Evolutionary conservation across 441 rosid genomes (phyloP).

Genomic region (Aquilaria agallochum): DNA sequence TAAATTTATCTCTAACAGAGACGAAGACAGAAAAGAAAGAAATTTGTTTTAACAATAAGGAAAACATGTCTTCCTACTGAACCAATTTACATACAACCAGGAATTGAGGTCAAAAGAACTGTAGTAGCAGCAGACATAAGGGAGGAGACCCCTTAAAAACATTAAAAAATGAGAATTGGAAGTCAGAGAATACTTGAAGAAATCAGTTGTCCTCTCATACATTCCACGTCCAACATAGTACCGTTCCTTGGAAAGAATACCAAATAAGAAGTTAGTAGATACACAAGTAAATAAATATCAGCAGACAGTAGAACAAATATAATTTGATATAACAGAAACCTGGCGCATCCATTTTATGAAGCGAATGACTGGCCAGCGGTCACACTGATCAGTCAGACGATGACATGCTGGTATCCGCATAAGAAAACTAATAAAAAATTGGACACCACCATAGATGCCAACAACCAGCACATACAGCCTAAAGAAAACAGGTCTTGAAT

Average conservation of each 20-base stretch:
- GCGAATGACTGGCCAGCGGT: slow-evolving; percentile 72
- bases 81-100: slow-evolving; percentile 1
- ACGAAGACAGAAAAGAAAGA: no score
- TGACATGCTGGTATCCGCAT: slow-evolving; percentile 95
- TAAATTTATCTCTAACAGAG: no score
- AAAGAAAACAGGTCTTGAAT: slow-evolving; percentile 44
- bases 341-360: slow-evolving; percentile 99
- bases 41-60: not conserved
- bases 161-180: slow-evolving; percentile 5
- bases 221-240: slow-evolving; percentile 97
- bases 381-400: slow-evolving; percentile 75
- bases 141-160: not conserved
- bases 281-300: not conserved
- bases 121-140: not conserved
- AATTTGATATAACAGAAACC: slow-evolving; percentile 41
- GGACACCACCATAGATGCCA: slow-evolving; percentile 84
- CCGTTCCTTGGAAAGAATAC: slow-evolving; percentile 59
- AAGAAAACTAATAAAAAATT: slow-evolving; percentile 76
- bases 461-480: slow-evolving; percentile 76
- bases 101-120: slow-evolving; percentile 2
- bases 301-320: slow-evolving; percentile 10
- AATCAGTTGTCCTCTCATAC: slow-evolving; percentile 92
- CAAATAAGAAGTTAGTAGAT: slow-evolving; percentile 8
- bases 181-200: slow-evolving; percentile 57
- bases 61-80: not conserved